phyloP scores from a whole-genome alignment of 352 stramenopile species.

The Globisporangium nodosum region DNA sequence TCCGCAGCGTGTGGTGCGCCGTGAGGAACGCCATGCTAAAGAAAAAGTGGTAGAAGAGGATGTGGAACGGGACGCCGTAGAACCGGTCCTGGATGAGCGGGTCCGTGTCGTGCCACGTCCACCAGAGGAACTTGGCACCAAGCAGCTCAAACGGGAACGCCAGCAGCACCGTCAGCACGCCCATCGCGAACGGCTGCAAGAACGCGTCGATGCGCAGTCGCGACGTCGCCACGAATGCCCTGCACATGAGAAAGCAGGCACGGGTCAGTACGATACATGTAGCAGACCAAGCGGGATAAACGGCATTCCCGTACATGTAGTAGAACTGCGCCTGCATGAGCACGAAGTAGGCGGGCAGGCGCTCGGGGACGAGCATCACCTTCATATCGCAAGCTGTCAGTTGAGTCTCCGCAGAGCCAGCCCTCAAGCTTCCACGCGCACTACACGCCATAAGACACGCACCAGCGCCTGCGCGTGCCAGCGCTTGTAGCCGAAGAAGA shows the following conservation, averaged over 20 bases:
- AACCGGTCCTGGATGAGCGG: conserved; percentile 52
- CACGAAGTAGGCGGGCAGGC: conserved; percentile 56
- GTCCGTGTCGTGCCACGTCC: conserved; percentile 83
- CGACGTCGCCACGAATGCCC: conserved; percentile 65
- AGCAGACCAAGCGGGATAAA: too few species aligned
- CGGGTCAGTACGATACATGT: background rate
- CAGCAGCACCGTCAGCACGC: conserved; percentile 43
- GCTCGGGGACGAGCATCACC: conserved; percentile 51
- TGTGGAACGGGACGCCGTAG: conserved; percentile 59
- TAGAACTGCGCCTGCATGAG: conserved; percentile 70
- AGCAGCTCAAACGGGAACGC: conserved; percentile 70
- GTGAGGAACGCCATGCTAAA: conserved; percentile 48
- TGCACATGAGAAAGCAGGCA: conserved; percentile 7
- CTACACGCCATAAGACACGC: background rate
- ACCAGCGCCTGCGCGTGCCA: conserved; percentile 71
- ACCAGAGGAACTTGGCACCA: conserved; percentile 79
- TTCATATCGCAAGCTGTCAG: conserved; percentile 6
- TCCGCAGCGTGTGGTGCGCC: conserved; percentile 51
- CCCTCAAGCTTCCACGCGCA: background rate
- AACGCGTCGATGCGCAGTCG: conserved; percentile 68
- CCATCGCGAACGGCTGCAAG: conserved; percentile 68
- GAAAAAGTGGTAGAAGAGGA: conserved; percentile 64
- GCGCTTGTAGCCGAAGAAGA: conserved; percentile 57
- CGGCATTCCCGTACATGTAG: conserved; percentile 46
- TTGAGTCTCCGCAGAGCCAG: too few species aligned